Conservation (phyloP, 1,284 basidiomycete species). For the Wolfiporia cocos region DNA sequence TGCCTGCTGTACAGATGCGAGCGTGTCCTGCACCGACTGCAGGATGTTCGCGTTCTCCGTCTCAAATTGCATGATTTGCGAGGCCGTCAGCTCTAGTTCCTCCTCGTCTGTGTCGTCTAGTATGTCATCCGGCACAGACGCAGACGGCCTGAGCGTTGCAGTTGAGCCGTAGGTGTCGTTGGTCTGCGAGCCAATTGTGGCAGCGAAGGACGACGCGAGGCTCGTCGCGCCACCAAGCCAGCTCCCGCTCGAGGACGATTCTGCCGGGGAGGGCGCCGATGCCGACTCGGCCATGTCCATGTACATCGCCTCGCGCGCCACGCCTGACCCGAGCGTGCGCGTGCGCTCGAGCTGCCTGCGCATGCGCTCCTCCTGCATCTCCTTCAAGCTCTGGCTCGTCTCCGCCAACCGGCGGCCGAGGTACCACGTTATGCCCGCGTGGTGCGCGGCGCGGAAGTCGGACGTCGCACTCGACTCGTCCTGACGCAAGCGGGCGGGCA, state of each 20-base stretch:
- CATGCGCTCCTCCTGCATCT: constrained; percentile 85
- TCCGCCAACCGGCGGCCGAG: constrained; percentile 74
- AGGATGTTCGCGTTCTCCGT: constrained; percentile 83
- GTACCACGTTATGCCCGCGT: constrained; percentile 81
- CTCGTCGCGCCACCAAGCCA: constrained; percentile 64
- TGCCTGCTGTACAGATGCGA: constrained; percentile 84
- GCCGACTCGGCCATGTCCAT: constrained; percentile 25
- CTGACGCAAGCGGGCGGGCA: constrained; percentile 59
- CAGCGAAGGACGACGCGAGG: constrained; percentile 51
- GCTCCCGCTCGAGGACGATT: constrained; percentile 29
- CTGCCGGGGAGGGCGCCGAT: constrained; percentile 19
- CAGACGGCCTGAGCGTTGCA: constrained; percentile 19
- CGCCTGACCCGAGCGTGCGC: constrained; percentile 71
- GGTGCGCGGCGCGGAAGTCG: constrained; percentile 77
- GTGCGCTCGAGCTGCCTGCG: constrained; percentile 77
- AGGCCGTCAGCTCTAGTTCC: constrained; percentile 70
- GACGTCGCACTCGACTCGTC: constrained; percentile 52
- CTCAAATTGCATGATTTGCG: constrained; percentile 90
- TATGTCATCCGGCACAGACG: constrained; percentile 37
- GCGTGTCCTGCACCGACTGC: constrained; percentile 74
- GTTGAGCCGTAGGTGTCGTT: constrained; percentile 24
- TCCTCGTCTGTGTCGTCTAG: constrained; percentile 51
- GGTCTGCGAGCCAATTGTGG: constrained; percentile 50
- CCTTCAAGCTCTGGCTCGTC: constrained; percentile 72
- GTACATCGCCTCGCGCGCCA: constrained; percentile 48